Evolutionary conservation across 2,329 filamentous ascomycete species (phyloP).

Genomic region (Xylaria sp.): DNA sequence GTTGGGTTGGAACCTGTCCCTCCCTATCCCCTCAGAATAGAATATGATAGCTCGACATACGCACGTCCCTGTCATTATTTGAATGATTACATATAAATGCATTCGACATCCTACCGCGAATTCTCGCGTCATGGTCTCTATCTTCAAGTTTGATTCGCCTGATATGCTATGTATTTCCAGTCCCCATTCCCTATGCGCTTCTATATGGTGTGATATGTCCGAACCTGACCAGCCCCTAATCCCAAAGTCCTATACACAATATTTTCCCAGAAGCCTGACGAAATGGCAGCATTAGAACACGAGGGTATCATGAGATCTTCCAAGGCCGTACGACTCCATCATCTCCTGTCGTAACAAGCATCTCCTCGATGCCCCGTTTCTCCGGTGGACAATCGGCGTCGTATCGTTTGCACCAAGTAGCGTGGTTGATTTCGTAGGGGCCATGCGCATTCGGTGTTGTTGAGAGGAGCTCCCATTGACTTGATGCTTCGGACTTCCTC

Average conservation of each 20-base stretch:
- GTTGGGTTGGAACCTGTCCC: neutral
- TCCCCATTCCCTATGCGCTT: neutral
- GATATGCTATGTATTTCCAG: neutral
- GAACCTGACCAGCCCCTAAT: neutral
- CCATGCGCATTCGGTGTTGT: constrained; percentile 79
- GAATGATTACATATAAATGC: constrained; percentile 15
- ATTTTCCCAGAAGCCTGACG: no score
- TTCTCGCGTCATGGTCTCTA: neutral
- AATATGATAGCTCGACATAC: constrained; percentile 17
- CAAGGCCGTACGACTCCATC: constrained; percentile 88
- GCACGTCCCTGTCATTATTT: constrained; percentile 6
- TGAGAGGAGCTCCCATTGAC: constrained; percentile 74
- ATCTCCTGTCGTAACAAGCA: constrained; percentile 89
- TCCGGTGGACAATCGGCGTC: constrained; percentile 62
- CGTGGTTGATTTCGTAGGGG: constrained; percentile 92
- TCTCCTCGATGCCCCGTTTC: constrained; percentile 70
- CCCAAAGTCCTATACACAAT: neutral
- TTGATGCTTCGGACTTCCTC: constrained; percentile 40
- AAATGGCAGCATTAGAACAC: no score
- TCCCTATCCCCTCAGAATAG: constrained; percentile 12
- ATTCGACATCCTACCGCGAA: neutral
- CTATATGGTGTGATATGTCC: constrained; percentile 14
- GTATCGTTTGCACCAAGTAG: constrained; percentile 81
- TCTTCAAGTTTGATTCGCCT: neutral
- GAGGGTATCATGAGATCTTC: constrained; percentile 59